Base-by-base conservation (phyloP, 1,284 basidiomycete species). In the Ceratobasidium theobromae region DNA sequence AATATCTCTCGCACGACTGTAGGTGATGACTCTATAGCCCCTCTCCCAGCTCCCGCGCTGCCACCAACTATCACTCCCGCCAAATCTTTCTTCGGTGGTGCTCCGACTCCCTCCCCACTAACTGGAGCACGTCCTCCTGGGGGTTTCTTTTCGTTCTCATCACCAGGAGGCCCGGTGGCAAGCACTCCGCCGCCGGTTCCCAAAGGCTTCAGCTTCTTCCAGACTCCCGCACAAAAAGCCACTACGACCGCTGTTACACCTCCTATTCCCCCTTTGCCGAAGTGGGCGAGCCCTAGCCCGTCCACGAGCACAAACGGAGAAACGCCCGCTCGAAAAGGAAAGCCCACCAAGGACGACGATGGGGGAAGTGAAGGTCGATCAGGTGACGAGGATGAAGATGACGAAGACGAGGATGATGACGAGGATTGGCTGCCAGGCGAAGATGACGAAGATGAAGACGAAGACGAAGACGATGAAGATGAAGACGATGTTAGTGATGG, bases 401-500 rank as follows among this genome's bases (percentile, higher is more conserved):
- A 45, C 12, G 8, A 11, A 11, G 43, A 45, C 18, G 55, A 60
- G 1, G 55, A 60, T 14, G 55, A 60, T 23, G 55, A 60, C 30
- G 55, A 60, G 14, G 55, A 60, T 27, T 60, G 55, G 55, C n/a
- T 23, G 30, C 55, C 55, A 28, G 54, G 41, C 2, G 53, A 55
- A 21, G 55, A 58, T 18, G 55, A 58, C 28, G 51, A 35, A 4
- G 54, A 55, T 16, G 55, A 58, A n/a, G 55, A 58, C 4, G 55
- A 60, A 3, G 55, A 48, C n/a, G 55, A 49, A 21, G 45, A n/a
- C 11, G 54, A 55, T 16, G 55, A 58, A n/a, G 55, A 58, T 2
- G 55, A 60, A 3, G 55, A 48, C n/a, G 55, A 49, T 33, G 45
- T 35, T 32, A 60, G 55, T 18, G 66, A 67, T 40, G 66, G 48